These are phyloP conservation scores for Umbelopsis sp. DNA, from an alignment of 371 early-diverging fungal species.

Conservation along the genomic window DNA sequence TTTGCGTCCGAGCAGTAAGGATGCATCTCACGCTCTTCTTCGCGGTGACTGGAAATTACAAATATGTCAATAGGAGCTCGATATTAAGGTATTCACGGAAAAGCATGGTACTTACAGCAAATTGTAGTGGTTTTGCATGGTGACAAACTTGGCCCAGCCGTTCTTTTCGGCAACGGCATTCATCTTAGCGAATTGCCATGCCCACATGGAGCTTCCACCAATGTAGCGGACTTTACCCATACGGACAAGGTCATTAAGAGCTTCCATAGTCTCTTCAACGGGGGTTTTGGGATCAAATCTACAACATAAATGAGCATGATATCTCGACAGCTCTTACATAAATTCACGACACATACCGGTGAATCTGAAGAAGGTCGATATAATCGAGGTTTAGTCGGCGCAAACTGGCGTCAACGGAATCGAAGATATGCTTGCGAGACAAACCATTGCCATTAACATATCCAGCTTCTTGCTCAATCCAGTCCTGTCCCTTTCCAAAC, in stretches of 20 bases:
- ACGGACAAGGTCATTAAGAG: conserved; percentile 54
- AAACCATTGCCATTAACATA: conserved; percentile 43
- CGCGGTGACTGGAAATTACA: conserved; percentile 36
- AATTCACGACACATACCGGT: conserved; percentile 39
- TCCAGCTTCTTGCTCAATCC: conserved; percentile 2
- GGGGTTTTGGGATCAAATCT: conserved; percentile 29
- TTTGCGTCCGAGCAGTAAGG: conserved; percentile 48
- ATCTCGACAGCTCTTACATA: background rate
- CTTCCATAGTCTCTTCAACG: conserved; percentile 59
- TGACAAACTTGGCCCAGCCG: conserved; percentile 57
- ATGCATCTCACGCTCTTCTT: conserved; percentile 66
- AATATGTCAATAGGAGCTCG: background rate
- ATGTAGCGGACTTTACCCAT: conserved; percentile 55
- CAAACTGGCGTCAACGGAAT: conserved; percentile 54
- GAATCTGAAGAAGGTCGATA: conserved; percentile 68
- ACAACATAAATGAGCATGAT: background rate
- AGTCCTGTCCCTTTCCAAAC: conserved; percentile 8
- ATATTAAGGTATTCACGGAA: no score
- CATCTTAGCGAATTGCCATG: conserved; percentile 51
- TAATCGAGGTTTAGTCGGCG: conserved; percentile 57
- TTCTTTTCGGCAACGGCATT: conserved; percentile 46
- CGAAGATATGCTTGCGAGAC: conserved; percentile 58
- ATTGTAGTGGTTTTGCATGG: conserved; percentile 59
- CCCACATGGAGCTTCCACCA: conserved; percentile 35
- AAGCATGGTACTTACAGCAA: conserved; percentile 27